Evolutionary conservation across 1,284 basidiomycete genomes (phyloP), one percentile per base, ranked within the genome.

Genomic region (Trametes sp.): DNA sequence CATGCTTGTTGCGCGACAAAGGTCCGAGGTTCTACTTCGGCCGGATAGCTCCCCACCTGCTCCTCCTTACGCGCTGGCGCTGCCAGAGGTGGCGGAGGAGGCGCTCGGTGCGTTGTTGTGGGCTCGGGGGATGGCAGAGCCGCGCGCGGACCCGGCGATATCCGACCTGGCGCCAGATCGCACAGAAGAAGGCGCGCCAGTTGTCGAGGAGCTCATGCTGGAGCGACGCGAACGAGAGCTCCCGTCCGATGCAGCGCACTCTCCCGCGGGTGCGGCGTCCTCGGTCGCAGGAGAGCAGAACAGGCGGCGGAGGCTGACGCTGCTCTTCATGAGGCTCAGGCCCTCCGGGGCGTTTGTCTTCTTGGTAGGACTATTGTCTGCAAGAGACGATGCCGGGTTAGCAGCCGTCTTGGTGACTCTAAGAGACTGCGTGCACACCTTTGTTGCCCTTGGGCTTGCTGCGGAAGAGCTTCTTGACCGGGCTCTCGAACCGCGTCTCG

Each of bases 401-500:
- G 38, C 28, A 9, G 1, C 24, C 4, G 45, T 26, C 11, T 6
- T 3, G 6, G 14, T 14, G 21, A 21, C 7, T 13, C 1, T 9
- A 38, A 36, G 41, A 7, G 28, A 10, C 26, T 5, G 36, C 14
- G 29, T 28, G 11, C 46, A 19, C 21, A 44, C 42, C 51, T 53
- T 38, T 14, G 31, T 35, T 24, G 52, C 28, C 36, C 26, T 35
- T 42, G 14, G 28, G 10, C 36, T 42, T 60, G 6, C 13, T 19
- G 21, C 24, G 19, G 52, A 60, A 54, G 13, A 54, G 49, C 9
- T 21, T 19, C 59, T 59, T 61, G 48, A 67, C 50, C 19, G 66
- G 66, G 42, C 59, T 62, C 52, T 67, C 66, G 49, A 58, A 67
- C 16, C 66, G 60, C 41, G 35, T 50, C 58, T 62, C 63, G 28